Evolutionary conservation across 2,329 filamentous ascomycete species (phyloP), one percentile per base, ranked within the genome.

Genomic region (Alternaria consortialis): DNA sequence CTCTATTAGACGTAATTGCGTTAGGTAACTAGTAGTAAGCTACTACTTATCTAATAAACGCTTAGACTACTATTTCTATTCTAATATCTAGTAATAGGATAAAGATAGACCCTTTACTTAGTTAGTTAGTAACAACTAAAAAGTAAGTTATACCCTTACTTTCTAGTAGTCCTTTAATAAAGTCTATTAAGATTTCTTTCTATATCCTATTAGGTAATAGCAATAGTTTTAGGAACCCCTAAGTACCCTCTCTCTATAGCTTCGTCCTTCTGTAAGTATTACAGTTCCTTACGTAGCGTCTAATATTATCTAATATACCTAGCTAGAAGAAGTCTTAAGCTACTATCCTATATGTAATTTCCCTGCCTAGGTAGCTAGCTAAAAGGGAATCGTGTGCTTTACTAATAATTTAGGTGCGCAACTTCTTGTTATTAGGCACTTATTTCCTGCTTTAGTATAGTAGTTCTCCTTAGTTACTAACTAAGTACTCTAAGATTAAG

Each of bases 201-300:
- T 17, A 57, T 7, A 47, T 27, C 5, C 25, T n/a, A 20, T 48
- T 29, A 5, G 29, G 48, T 25, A 62, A 47, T 11, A 36, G 50
- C 5, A 62, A 29, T 27, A 20, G 59, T 17, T 62, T 40, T 7
- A 62, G 44, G 3, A 62, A 43, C 2, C 43, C 43, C 23, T 46
- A 9, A 2, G 25, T 50, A 1, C 12, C 11, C 2, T 53, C 23
- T 27, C 43, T 39, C 25, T 9, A 62, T 13, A 7, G 2, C 20
- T 31, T 62, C 2, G 7, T 44, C 3, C 48, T 36, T 34, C 36
- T 9, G 11, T 40, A 56, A 4, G 15, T 37, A 2, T 39, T 12
- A 13, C 34, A 61, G 20, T 40, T 52, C 9, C 36, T n/a, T 13
- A 53, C 27, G n/a, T 34, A 62, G 7, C 32, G 23, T 34, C 20